Conservation (phyloP, 441 rosid species). For the Mallotus repandus region DNA sequence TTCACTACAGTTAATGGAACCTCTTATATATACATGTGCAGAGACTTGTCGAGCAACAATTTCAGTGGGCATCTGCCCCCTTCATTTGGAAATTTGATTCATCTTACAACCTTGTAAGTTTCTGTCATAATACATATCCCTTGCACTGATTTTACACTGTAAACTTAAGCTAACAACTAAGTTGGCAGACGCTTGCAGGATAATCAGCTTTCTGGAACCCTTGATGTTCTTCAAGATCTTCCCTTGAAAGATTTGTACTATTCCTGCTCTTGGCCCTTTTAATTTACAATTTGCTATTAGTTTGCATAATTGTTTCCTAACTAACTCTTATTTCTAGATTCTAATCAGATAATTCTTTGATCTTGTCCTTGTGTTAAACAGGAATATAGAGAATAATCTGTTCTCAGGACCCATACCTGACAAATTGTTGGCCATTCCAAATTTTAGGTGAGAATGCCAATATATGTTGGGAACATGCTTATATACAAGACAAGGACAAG, state of each 20-base stretch:
- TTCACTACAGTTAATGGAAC: conserved; percentile 24
- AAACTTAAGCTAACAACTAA: conserved; percentile 34
- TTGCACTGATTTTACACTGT: not conserved
- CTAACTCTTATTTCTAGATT: not conserved
- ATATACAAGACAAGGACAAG: too few species aligned
- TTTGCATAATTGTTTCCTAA: not conserved
- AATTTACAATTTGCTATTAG: not conserved
- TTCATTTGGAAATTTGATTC: conserved; percentile 56
- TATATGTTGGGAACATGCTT: not conserved
- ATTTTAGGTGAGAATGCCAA: conserved; percentile 51
- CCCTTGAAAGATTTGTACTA: conserved; percentile 75
- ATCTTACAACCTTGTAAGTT: conserved; percentile 77
- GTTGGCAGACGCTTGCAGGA: conserved; percentile 76
- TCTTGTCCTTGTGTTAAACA: conserved; percentile 32
- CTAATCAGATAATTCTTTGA: conserved; percentile 11
- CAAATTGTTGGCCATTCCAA: conserved; percentile 63
- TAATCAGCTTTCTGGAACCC: conserved; percentile 79
- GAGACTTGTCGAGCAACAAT: conserved; percentile 80
- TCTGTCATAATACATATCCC: not conserved
- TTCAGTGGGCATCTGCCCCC: conserved; percentile 78
- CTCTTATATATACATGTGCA: conserved; percentile 34
- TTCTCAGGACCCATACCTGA: conserved; percentile 86
- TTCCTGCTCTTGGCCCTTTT: conserved; percentile 27
- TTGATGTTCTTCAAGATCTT: conserved; percentile 80
- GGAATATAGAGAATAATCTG: conserved; percentile 86